These are phyloP conservation scores for Viridothelium virens DNA, from an alignment of 495 filamentous ascomycete species.

Conservation along the genomic window DNA sequence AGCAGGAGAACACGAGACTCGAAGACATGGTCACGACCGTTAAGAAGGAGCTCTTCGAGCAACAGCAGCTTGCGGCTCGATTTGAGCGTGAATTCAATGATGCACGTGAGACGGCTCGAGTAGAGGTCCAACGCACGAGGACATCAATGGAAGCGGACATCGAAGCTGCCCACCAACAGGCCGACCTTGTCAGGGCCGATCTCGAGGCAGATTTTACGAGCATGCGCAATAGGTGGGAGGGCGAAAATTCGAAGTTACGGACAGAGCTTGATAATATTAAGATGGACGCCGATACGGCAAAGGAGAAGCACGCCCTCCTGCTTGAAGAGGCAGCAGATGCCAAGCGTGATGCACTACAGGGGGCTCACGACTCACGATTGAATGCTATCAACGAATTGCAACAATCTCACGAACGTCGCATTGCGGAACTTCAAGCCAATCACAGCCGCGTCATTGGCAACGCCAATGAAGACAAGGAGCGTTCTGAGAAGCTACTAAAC, in stretches of 20 bases:
- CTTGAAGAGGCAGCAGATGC: conserved; percentile 64
- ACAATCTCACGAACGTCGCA: conserved; percentile 61
- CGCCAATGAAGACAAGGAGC: conserved; percentile 37
- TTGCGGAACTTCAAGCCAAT: conserved; percentile 54
- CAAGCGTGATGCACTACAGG: conserved; percentile 42
- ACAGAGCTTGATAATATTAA: conserved; percentile 62
- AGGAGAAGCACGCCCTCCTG: conserved; percentile 64
- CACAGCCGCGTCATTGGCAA: conserved; percentile 68
- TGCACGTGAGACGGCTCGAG: conserved; percentile 63
- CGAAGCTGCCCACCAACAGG: conserved; percentile 70
- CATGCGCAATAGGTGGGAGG: conserved; percentile 62
- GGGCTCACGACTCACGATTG: conserved; percentile 53
- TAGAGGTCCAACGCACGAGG: conserved; percentile 71
- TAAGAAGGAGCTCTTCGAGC: conserved; percentile 58
- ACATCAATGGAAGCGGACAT: conserved; percentile 72
- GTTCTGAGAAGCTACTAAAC: conserved; percentile 32
- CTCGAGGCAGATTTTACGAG: conserved; percentile 64
- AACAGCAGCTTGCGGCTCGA: conserved; percentile 53
- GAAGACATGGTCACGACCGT: conserved; percentile 57
- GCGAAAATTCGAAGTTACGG: conserved; percentile 58
- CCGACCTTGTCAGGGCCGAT: conserved; percentile 68
- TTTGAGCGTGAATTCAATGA: conserved; percentile 77
- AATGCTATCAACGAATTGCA: conserved; percentile 59
- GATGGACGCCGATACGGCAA: conserved; percentile 65
- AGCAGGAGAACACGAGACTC: conserved; percentile 51